Base-by-base conservation (phyloP, 2,329 filamentous ascomycete genomes). In the Scytalidium sp. region DNA sequence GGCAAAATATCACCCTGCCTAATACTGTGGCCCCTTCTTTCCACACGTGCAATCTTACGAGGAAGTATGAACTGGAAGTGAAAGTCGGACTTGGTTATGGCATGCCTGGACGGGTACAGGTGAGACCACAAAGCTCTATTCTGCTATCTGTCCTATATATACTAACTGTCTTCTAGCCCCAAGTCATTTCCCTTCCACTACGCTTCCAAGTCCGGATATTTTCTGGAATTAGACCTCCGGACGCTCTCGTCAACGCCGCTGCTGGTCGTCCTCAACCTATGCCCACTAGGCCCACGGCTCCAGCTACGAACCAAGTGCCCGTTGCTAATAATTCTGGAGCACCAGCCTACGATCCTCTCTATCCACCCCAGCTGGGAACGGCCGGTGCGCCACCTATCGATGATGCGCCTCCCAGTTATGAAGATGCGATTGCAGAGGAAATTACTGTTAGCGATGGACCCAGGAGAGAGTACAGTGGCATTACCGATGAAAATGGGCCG, bases 371-470 rank as follows among this genome's bases (percentile, higher is more conserved):
- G 60, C 67, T 84, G 39, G 75, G 76, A 29, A 65, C 69, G 8
- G 60, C 64, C 10, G 71, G 68, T 2, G 75, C 66, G 1, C 67
- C 73, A 17, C 63, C 66, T 0, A 75, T 80, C 56, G 85, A 90
- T 25, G 90, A 94, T 49, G 89, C 90, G n/a, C 92, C 93, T 17
- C 92, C 92, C 7, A 96, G 90, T 62, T 97, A 97, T 64, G 91
- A 96, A 69, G 92, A 97, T 68, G 91, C 90, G 11, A 85, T 97
- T 70, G 91, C 90, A 6, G 85, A 89, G 56, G 81, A 85, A 51
- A 70, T 94, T 54, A 68, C 74, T 0, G 88, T 90, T 1, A 81
- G 90, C 49, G 81, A 90, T 64, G 87, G 84, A 53, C 73, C 85
- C 21, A 76, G 91, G 60, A 83, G 85, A 22, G 83, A 82, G 13